phyloP scores from a whole-genome alignment of 208 protist genomes.

The Acanthamoeba healyi region DNA sequence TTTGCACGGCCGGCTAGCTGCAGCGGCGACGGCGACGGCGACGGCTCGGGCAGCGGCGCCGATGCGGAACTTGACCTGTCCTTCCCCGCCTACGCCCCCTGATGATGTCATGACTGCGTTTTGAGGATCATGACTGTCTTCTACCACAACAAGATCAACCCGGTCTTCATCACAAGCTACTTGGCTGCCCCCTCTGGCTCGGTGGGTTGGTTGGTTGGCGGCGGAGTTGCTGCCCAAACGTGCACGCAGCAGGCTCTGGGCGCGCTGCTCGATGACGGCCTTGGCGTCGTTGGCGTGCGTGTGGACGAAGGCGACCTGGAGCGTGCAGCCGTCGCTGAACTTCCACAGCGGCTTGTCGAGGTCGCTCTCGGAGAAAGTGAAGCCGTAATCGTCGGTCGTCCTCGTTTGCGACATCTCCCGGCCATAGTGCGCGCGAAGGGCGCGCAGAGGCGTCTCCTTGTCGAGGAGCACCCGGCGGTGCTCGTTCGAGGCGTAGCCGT shows the following conservation, averaged over 20 bases:
- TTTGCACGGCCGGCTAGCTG: not conserved
- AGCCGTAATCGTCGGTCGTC: constrained; percentile 7
- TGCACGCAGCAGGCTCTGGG: too few species aligned
- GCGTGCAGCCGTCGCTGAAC: not conserved
- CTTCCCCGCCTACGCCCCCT: constrained; percentile 34
- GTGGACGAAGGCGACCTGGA: not conserved
- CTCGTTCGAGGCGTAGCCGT: not conserved
- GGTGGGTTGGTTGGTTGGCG: too few species aligned
- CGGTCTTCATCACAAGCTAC: too few species aligned
- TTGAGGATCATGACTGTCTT: too few species aligned
- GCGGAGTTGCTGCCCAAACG: too few species aligned
- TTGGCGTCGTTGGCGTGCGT: not conserved
- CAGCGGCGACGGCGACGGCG: too few species aligned
- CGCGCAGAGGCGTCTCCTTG: not conserved
- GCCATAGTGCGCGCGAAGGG: not conserved
- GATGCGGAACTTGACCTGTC: not conserved
- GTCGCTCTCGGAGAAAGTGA: not conserved
- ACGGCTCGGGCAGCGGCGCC: not conserved
- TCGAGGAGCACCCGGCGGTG: not conserved
- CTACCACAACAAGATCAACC: too few species aligned
- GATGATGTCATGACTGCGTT: too few species aligned
- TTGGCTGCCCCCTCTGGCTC: too few species aligned
- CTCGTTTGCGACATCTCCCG: not conserved
- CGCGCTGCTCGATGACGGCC: too few species aligned
- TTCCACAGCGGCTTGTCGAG: not conserved